phyloP scores from a whole-genome alignment of 2,329 filamentous ascomycete genomes.

The Colletotrichum tropicicola region DNA sequence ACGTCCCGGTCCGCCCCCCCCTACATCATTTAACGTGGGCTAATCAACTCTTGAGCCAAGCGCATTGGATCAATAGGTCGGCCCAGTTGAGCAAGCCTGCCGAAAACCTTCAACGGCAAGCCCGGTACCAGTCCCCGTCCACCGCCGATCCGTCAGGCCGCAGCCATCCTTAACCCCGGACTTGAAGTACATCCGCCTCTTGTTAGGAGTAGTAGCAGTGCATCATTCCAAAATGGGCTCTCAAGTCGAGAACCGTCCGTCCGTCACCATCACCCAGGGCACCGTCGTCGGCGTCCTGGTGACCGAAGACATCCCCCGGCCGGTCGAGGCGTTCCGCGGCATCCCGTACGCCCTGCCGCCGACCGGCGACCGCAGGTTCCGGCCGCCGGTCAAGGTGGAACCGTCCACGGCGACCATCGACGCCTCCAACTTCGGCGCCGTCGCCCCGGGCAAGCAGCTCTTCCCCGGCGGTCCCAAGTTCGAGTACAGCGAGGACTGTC shows the following conservation, averaged over 20 bases:
- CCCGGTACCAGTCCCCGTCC: neutral
- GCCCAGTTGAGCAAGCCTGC: neutral
- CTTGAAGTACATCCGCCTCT: neutral
- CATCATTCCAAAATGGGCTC: slow-evolving; percentile 13
- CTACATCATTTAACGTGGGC: slow-evolving; percentile 13
- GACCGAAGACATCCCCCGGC: slow-evolving; percentile 44
- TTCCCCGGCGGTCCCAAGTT: slow-evolving; percentile 36
- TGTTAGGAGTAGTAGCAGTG: neutral
- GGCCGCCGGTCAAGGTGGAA: slow-evolving; percentile 46
- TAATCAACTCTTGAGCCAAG: slow-evolving; percentile 6
- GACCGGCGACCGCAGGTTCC: slow-evolving; percentile 49
- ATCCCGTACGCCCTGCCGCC: slow-evolving; percentile 57
- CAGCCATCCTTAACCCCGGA: neutral
- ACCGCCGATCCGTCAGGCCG: neutral
- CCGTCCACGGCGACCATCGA: slow-evolving; percentile 36
- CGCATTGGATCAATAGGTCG: neutral
- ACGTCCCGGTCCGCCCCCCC: no score
- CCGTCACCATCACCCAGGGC: slow-evolving; percentile 45
- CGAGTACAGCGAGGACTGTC: slow-evolving; percentile 56
- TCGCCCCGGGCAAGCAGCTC: slow-evolving; percentile 45
- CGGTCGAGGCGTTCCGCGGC: slow-evolving; percentile 59
- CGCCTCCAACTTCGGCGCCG: slow-evolving; percentile 46
- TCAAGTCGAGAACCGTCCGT: slow-evolving; percentile 12
- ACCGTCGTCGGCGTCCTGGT: slow-evolving; percentile 49
- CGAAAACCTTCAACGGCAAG: neutral